These are phyloP conservation scores for Amauroascus verrucosus DNA, from an alignment of 2,329 filamentous ascomycete species.

Conservation along the genomic window DNA sequence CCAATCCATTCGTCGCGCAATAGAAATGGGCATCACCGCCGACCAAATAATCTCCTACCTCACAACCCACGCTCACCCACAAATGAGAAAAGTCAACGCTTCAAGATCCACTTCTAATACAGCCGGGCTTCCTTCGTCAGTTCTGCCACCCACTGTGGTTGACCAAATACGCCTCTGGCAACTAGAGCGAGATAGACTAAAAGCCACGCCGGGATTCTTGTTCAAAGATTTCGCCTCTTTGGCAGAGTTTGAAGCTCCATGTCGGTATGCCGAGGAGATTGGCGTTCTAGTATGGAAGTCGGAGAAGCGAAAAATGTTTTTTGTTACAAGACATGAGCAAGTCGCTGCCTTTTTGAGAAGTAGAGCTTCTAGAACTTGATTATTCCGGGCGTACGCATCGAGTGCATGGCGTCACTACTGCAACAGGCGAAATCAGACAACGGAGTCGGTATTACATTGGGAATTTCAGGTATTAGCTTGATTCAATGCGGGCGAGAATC, in stretches of 20 bases:
- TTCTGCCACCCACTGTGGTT: constrained; percentile 88
- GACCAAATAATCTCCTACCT: constrained; percentile 94
- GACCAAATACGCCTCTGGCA: constrained; percentile 98
- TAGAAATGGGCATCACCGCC: constrained; percentile 81
- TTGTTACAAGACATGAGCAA: constrained; percentile 84
- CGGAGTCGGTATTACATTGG: background rate
- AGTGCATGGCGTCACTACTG: background rate
- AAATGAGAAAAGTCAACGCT: constrained; percentile 60
- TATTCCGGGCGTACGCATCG: background rate
- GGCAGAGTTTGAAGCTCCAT: constrained; percentile 47
- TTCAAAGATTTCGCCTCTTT: constrained; percentile 79
- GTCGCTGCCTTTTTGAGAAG: constrained; percentile 69
- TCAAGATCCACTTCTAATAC: constrained; percentile 32
- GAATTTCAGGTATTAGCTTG: background rate
- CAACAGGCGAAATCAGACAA: background rate
- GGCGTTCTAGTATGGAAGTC: constrained; percentile 84
- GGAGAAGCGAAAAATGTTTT: constrained; percentile 71
- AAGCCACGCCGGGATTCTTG: constrained; percentile 68
- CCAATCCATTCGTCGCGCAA: constrained; percentile 75
- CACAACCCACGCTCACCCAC: constrained; percentile 82
- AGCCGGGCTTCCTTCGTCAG: constrained; percentile 42
- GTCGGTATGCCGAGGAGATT: constrained; percentile 68
- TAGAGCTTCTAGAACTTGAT: constrained; percentile 41
- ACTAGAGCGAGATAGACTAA: constrained; percentile 90
- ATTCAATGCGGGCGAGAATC: background rate